Conservation (phyloP, 352 stramenopile genomes). For the Globisporangium middletonii region DNA sequence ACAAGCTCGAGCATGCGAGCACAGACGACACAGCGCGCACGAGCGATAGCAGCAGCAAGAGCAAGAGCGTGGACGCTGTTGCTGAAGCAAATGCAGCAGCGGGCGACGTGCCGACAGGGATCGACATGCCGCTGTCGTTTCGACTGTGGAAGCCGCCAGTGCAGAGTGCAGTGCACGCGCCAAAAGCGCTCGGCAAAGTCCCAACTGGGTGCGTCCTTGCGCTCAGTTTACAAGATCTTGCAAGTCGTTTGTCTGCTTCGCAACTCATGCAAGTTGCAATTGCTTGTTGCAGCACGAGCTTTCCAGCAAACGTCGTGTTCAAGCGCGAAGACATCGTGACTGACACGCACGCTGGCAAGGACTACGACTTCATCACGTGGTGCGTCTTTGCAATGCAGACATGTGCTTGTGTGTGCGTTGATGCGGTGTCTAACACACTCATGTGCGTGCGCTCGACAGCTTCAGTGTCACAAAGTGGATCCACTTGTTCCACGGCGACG, state of each 20-base stretch:
- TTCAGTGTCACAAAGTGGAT: slow-evolving; percentile 92
- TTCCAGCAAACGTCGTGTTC: slow-evolving; percentile 77
- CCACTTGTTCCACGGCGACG: slow-evolving; percentile 84
- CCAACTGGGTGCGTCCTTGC: slow-evolving; percentile 33
- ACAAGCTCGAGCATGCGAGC: too few relatives aligned
- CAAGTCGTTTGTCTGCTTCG: neutral
- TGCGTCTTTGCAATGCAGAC: slow-evolving; percentile 12
- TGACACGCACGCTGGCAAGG: slow-evolving; percentile 49
- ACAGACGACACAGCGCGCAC: neutral
- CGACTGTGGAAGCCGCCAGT: slow-evolving; percentile 55
- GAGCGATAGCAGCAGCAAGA: neutral
- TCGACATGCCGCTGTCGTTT: slow-evolving; percentile 60
- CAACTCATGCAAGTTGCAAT: neutral
- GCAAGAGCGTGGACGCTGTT: neutral
- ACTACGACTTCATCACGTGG: slow-evolving; percentile 81
- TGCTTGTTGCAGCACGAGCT: slow-evolving; percentile 24
- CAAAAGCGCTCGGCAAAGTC: slow-evolving; percentile 45
- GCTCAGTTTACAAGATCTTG: neutral
- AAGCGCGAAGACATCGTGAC: slow-evolving; percentile 68
- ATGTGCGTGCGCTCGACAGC: slow-evolving; percentile 17
- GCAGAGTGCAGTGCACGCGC: slow-evolving; percentile 20
- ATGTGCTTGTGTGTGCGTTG: too few relatives aligned
- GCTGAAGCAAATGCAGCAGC: slow-evolving; percentile 1
- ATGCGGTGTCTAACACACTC: too few relatives aligned
- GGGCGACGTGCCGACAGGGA: slow-evolving; percentile 17